A percentile compares a stretch with the other conserved stretches of the same genome.
phyloP scores from a whole-genome alignment of 345 rosid genomes.

The Eucalyptus fibrosa region DNA sequence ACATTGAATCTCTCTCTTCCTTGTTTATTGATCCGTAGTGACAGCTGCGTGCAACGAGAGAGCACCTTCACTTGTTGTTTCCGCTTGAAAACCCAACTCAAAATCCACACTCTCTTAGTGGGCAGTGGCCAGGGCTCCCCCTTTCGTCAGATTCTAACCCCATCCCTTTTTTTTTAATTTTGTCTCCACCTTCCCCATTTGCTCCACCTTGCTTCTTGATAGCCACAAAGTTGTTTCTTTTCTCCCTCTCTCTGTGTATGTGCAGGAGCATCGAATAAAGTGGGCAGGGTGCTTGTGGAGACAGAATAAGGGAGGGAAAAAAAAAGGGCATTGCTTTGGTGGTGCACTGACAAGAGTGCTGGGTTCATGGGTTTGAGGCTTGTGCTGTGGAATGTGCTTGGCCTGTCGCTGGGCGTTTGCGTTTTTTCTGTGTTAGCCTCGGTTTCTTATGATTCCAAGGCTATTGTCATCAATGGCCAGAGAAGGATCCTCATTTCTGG shows the following conservation, averaged over 20 bases:
- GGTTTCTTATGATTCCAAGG: slow-evolving; percentile 77
- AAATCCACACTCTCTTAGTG: not conserved
- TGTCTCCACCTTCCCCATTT: not conserved
- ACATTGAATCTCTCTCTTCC: not conserved
- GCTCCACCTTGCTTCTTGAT: not conserved
- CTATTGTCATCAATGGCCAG: slow-evolving; percentile 78
- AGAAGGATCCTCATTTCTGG: slow-evolving; percentile 94
- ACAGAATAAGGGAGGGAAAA: not conserved
- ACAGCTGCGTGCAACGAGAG: not conserved
- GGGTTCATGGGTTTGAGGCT: not conserved
- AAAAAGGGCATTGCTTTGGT: not conserved
- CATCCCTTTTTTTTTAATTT: not conserved
- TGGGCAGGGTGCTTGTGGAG: not conserved
- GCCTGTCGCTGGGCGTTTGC: slow-evolving; percentile 5
- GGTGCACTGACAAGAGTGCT: not conserved
- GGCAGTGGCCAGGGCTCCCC: not conserved
- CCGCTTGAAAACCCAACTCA: not conserved
- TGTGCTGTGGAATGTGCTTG: slow-evolving; percentile 30
- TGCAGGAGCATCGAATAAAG: slow-evolving; percentile 28
- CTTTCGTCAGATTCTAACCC: not conserved
- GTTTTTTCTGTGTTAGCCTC: slow-evolving; percentile 32
- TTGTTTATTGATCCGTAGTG: not conserved
- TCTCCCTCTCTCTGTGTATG: not conserved
- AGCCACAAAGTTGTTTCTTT: not conserved
- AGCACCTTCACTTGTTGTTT: not conserved